phyloP scores from a whole-genome alignment of 441 rosid species.

The Pelargonium australe region DNA sequence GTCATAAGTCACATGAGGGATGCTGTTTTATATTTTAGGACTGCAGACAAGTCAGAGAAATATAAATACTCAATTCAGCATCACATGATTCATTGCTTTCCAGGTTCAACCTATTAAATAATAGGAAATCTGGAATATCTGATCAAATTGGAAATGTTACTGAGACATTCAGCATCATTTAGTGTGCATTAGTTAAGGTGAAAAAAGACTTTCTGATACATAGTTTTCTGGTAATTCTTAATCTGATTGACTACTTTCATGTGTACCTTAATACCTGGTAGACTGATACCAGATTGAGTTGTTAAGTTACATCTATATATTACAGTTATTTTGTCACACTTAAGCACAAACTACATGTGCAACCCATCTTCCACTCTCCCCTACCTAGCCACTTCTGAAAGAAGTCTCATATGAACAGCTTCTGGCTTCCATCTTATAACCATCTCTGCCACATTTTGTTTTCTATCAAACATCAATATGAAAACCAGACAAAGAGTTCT shows the following conservation, averaged over 20 bases:
- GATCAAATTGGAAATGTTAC: slow-evolving; percentile 3
- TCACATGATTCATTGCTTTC: slow-evolving; percentile 53
- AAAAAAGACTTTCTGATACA: slow-evolving; percentile 9
- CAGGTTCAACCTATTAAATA: slow-evolving; percentile 29
- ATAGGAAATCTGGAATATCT: slow-evolving; percentile 7
- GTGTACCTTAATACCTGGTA: too few species aligned
- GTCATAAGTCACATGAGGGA: slow-evolving; percentile 50
- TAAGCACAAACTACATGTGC: slow-evolving; percentile 12
- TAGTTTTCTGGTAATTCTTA: too few species aligned
- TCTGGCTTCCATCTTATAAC: slow-evolving; percentile 3
- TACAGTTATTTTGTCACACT: neutral
- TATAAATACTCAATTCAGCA: slow-evolving; percentile 28
- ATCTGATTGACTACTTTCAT: too few species aligned
- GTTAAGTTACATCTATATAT: slow-evolving; percentile 18
- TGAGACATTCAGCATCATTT: neutral
- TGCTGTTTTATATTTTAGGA: slow-evolving; percentile 28
- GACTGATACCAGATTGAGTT: neutral
- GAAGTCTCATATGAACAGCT: neutral
- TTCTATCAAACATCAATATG: slow-evolving; percentile 22
- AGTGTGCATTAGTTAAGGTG: neutral
- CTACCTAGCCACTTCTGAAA: too few species aligned
- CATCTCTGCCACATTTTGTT: slow-evolving; percentile 18
- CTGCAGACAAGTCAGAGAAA: slow-evolving; percentile 33
- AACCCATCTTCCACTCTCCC: slow-evolving; percentile 3
- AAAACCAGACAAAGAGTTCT: slow-evolving; percentile 22